Evolutionary conservation across 768 basidiomycete species (phyloP).

Genomic region (Harrya chromipes): DNA sequence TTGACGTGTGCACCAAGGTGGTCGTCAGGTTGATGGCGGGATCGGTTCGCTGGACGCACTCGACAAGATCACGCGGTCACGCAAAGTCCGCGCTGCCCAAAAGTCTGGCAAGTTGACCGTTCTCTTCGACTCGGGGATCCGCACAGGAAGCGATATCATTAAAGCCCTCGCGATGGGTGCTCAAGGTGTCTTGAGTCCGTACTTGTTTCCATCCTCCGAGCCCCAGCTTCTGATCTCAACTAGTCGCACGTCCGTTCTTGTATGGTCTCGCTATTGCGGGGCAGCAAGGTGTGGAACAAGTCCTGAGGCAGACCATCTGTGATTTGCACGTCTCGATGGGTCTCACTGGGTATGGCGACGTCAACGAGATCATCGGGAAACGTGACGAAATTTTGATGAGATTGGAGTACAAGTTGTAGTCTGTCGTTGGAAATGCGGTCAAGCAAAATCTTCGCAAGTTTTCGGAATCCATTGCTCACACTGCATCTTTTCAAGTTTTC

Average conservation of each 20-base stretch:
- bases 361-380: constrained; percentile 64
- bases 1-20: constrained; percentile 41
- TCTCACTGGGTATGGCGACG: constrained; percentile 52
- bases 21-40: constrained; percentile 77
- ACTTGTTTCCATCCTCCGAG: background rate
- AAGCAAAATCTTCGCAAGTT: too few species aligned
- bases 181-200: constrained; percentile 71
- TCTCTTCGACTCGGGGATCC: constrained; percentile 69
- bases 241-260: constrained; percentile 73
- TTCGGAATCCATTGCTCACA: too few species aligned
- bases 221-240: background rate
- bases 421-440: too few species aligned
- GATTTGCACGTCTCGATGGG: constrained; percentile 68
- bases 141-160: constrained; percentile 79
- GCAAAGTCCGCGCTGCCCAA: constrained; percentile 56
- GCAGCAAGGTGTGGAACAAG: constrained; percentile 71
- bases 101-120: constrained; percentile 60
- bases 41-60: constrained; percentile 74
- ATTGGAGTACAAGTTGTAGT: constrained; percentile 19
- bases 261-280: constrained; percentile 72
- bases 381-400: constrained; percentile 30
- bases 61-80: constrained; percentile 63
- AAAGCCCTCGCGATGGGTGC: constrained; percentile 87
- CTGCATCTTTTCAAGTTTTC: too few species aligned
- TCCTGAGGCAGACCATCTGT: constrained; percentile 62